Conservation (phyloP, 306 rosid genomes). For the Lathyrus sativus region DNA sequence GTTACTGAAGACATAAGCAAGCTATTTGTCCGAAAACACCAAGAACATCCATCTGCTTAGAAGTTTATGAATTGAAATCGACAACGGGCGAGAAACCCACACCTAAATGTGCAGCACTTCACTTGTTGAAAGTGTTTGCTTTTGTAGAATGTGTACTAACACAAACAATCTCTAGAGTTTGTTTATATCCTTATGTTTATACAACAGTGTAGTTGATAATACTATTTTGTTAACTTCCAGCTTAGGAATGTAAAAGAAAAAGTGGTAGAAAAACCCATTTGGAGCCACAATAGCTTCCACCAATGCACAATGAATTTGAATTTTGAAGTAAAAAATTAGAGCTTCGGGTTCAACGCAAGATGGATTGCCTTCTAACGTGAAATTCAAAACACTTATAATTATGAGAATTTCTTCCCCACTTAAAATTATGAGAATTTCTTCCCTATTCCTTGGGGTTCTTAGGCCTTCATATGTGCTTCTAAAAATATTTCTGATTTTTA, state of each 20-base stretch:
- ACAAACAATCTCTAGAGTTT: slow-evolving; percentile 33
- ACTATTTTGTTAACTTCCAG: slow-evolving; percentile 13
- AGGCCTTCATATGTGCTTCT: too few species aligned
- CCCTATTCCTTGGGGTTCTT: too few species aligned
- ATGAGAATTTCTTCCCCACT: too few species aligned
- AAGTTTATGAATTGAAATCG: slow-evolving; percentile 24
- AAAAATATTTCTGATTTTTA: too few species aligned
- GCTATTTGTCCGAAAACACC: slow-evolving; percentile 76
- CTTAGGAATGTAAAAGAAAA: slow-evolving; percentile 31
- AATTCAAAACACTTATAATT: neutral
- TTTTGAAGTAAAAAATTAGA: neutral
- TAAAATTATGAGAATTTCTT: too few species aligned
- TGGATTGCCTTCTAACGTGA: neutral
- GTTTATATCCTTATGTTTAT: slow-evolving; percentile 34
- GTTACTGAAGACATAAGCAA: slow-evolving; percentile 91
- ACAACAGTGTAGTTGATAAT: slow-evolving; percentile 10
- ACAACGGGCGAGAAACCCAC: slow-evolving; percentile 35
- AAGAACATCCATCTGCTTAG: slow-evolving; percentile 46
- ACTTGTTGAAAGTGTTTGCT: slow-evolving; percentile 30
- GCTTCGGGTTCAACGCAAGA: neutral
- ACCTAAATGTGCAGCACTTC: slow-evolving; percentile 21
- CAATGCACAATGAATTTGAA: neutral
- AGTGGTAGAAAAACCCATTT: slow-evolving; percentile 20
- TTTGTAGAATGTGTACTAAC: slow-evolving; percentile 40
- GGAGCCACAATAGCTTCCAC: neutral